Conservation (phyloP, 345 rosid genomes). For the Gossypium bickii region DNA sequence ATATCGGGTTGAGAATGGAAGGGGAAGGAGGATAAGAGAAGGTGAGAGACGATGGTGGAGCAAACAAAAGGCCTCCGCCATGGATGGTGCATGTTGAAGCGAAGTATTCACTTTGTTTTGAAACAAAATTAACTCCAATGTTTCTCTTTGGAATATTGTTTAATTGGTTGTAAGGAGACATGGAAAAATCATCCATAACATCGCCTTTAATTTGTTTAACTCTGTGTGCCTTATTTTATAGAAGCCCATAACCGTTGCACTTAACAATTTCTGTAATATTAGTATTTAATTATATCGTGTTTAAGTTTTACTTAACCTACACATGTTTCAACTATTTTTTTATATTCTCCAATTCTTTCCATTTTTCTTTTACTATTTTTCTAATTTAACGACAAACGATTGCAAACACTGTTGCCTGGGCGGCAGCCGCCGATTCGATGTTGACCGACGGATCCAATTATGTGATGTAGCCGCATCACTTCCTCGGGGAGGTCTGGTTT, state of each 20-base stretch:
- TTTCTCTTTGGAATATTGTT: conserved; percentile 33
- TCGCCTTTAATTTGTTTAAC: too few species aligned
- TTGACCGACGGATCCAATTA: conserved; percentile 42
- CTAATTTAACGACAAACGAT: conserved; percentile 43
- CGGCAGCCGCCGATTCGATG: conserved; percentile 65
- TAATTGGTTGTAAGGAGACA: conserved; percentile 35
- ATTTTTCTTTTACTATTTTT: neutral
- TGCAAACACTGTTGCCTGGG: conserved; percentile 34
- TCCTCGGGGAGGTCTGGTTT: conserved; percentile 15
- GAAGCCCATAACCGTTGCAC: neutral
- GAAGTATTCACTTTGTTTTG: conserved; percentile 37
- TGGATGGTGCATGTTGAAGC: conserved; percentile 26
- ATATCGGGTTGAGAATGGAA: neutral
- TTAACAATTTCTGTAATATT: too few species aligned
- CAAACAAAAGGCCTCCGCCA: conserved; percentile 27
- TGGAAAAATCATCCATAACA: conserved; percentile 42
- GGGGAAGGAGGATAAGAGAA: conserved; percentile 27
- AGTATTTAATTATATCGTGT: too few species aligned
- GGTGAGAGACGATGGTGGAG: conserved; percentile 30
- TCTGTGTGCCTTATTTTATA: too few species aligned
- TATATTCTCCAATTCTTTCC: neutral
- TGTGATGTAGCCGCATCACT: conserved; percentile 39
- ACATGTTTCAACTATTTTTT: conserved; percentile 26
- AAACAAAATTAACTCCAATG: conserved; percentile 24
- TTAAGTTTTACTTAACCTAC: too few species aligned